phyloP scores from a whole-genome alignment of 208 protist genomes.

The Crithidia sp. region DNA sequence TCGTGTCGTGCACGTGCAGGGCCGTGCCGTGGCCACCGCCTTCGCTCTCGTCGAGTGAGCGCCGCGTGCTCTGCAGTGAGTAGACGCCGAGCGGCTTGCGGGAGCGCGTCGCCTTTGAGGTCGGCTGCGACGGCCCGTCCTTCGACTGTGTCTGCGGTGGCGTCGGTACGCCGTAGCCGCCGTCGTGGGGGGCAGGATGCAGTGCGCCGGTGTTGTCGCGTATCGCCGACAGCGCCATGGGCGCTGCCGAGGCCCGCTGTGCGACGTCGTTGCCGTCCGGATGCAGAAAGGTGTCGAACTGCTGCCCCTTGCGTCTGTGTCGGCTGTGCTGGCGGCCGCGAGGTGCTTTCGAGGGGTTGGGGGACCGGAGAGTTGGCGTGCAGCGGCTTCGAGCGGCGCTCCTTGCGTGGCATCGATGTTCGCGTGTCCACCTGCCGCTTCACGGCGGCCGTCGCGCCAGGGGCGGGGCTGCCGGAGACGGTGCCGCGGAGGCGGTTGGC shows the following conservation, averaged over 20 bases:
- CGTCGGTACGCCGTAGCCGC: neutral
- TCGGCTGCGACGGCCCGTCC: neutral
- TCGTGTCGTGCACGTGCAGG: conserved; percentile 8
- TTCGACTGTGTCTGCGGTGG: conserved; percentile 4
- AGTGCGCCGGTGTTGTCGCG: conserved; percentile 11
- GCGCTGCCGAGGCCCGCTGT: conserved; percentile 23
- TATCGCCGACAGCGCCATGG: conserved; percentile 27
- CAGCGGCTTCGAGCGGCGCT: conserved; percentile 34
- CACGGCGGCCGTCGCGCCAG: neutral
- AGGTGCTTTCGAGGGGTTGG: neutral
- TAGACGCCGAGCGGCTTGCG: conserved; percentile 24
- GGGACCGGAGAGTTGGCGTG: neutral
- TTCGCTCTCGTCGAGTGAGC: conserved; percentile 8
- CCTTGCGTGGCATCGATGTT: conserved; percentile 27
- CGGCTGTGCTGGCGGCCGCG: neutral
- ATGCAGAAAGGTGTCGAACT: neutral
- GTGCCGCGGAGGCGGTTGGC: conserved; percentile 3
- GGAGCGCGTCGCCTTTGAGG: neutral
- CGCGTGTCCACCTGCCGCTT: conserved; percentile 4
- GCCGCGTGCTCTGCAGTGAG: conserved; percentile 16
- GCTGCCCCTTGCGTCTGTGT: neutral
- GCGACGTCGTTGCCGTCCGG: conserved; percentile 7
- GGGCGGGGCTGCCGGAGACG: neutral
- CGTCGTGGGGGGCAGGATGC: neutral
- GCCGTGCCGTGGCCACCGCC: neutral